Base-by-base conservation (phyloP, 75 land plant genomes). In the Ceratopteris richardii region DNA sequence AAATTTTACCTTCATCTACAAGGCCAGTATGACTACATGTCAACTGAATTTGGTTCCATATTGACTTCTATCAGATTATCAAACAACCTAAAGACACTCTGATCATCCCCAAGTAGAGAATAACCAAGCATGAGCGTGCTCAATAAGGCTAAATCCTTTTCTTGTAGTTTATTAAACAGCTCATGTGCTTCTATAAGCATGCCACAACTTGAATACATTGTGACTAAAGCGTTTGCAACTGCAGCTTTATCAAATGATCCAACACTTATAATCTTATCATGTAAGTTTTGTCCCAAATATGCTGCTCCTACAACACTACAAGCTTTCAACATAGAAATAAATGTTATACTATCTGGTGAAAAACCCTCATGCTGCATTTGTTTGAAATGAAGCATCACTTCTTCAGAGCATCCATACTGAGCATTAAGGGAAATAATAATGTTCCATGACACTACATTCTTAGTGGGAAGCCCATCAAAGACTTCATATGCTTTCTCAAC, bases 391-490 rank as follows among this genome's bases (percentile, higher is more conserved):
- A 76, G 59, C 13, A 71, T 39, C 2, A 77, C 82, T 20, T 77
- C 77, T 36, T 41, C 59, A 7, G 63, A 61, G 46, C 44, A 65
- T 17, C 87, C 87, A 29, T 83, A 68, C 71, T 70, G 72, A 24
- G 78, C 77, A 63, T 76, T 74, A 12, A 69, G 74, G 64, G 72
- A 57, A 63, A 82, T 71, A 66, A 82, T 54, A 36, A 75, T 66
- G 43, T 75, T 79, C 85, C 85, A 82, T 30, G 73, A 79, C 29
- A 79, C 79, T 11, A 60, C 44, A 68, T 79, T 73, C 54, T 67
- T 70, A 0, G 54, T 60, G 26, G 24, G 20, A 73, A 78, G 78
- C 57, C 61, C 60, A 54, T 85, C 77, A 43, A 82, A 78, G 60
- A 82, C 46, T 12, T 24, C 29, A 2, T 44, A 59, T 13, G 83